Conservation (phyloP, 441 rosid species). For the Erodium moschatum region DNA sequence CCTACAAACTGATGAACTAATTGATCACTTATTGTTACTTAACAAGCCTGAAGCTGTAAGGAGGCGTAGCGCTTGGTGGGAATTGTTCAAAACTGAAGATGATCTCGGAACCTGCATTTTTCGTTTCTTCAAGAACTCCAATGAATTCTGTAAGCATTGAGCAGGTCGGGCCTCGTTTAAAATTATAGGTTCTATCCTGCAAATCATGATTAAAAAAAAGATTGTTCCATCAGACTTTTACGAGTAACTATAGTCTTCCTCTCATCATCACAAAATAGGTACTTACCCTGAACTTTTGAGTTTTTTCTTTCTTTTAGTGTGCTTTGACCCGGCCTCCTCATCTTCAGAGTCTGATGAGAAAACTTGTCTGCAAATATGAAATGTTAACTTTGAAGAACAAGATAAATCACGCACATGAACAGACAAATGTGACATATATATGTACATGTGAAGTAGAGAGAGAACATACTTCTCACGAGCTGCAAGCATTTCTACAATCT, state of each 20-base stretch:
- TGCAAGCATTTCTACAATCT: slow-evolving; percentile 71
- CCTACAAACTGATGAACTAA: background rate
- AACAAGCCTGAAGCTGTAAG: slow-evolving; percentile 44
- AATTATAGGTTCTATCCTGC: slow-evolving; percentile 61
- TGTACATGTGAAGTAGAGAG: background rate
- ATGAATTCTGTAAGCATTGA: slow-evolving; percentile 45
- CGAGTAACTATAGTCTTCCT: background rate
- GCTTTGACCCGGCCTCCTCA: slow-evolving; percentile 35
- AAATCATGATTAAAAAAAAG: slow-evolving; percentile 14
- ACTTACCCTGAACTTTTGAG: slow-evolving; percentile 55
- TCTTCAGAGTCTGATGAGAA: slow-evolving; percentile 55
- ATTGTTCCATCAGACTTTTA: slow-evolving; percentile 4
- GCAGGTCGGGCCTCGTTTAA: slow-evolving; percentile 63
- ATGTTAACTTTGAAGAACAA: slow-evolving; percentile 13
- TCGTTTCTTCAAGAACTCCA: slow-evolving; percentile 75
- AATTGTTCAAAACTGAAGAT: slow-evolving; percentile 51
- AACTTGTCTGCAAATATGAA: slow-evolving; percentile 43
- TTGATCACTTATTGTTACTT: slow-evolving; percentile 30
- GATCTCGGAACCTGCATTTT: slow-evolving; percentile 71
- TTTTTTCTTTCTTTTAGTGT: slow-evolving; percentile 42
- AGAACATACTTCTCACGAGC: slow-evolving; percentile 61
- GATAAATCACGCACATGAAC: background rate
- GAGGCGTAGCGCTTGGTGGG: slow-evolving; percentile 72
- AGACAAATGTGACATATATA: background rate
- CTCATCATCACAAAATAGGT: background rate